Percentiles rank a stretch among this genome's conserved stretches.
phyloP scores from a whole-genome alignment of 805 yeast species.

The Saccharomycopsis sp. region DNA sequence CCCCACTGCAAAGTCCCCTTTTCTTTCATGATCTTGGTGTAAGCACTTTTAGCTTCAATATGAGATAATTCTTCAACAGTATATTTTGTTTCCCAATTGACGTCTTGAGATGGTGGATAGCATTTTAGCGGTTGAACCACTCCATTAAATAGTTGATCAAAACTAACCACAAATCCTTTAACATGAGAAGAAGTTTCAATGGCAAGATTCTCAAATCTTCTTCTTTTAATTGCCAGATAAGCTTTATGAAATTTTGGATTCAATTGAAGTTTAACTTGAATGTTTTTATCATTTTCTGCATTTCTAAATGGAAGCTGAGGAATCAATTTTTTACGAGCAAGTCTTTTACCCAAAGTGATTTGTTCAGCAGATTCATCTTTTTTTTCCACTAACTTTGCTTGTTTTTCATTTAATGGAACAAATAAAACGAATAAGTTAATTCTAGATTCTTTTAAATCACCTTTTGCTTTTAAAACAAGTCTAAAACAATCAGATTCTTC shows the following conservation, averaged over 20 bases:
- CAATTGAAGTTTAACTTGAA: neutral
- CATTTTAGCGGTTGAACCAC: constrained; percentile 15
- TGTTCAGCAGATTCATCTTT: too few relatives aligned
- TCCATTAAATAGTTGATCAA: constrained; percentile 29
- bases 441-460: constrained; percentile 15
- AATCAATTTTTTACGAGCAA: too few relatives aligned
- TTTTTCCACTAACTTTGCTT: constrained; percentile 21
- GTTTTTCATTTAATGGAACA: constrained; percentile 24
- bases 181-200: neutral
- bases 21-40: constrained; percentile 21
- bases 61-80: constrained; percentile 22
- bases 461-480: constrained; percentile 22
- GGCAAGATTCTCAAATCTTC: neutral
- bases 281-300: constrained; percentile 18
- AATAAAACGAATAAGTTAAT: constrained; percentile 27
- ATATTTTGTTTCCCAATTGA: constrained; percentile 28
- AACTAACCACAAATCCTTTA: constrained; percentile 30
- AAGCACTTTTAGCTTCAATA: constrained; percentile 18
- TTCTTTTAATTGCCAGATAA: too few relatives aligned
- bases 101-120: constrained; percentile 21
- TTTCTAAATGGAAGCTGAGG: constrained; percentile 20
- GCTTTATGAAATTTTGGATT: neutral
- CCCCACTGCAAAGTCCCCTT: constrained; percentile 15
- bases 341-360: too few relatives aligned
- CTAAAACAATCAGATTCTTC: constrained; percentile 25